Base-by-base conservation (phyloP, 2,329 filamentous ascomycete genomes). In the Stylonectria norvegica region DNA sequence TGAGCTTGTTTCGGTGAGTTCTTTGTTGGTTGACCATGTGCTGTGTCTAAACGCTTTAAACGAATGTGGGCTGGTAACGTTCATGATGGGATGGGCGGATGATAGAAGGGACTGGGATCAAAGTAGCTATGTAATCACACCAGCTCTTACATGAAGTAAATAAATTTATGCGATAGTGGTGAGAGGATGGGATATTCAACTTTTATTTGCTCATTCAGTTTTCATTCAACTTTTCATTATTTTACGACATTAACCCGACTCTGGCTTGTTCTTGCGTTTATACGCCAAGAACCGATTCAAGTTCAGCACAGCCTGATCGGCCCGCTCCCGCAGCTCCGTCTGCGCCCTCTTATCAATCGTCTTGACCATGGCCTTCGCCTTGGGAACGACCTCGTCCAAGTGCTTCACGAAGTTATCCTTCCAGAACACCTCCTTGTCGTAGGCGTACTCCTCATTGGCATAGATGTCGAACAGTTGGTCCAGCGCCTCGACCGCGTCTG, bases 381-480 rank as follows among this genome's bases (percentile, higher is more conserved):
- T 78, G 23, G 77, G 73, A 16, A 73, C 50, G 5, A 66, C 63
- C 12, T 71, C 73, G 49, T 81, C 76, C 2, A 86, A 63, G 45
- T 79, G 77, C 50, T 72, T 69, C 40, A 81, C 59, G 54, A 85
- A 79, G 47, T 69, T 70, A 47, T 79, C 71, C 50, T 72, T 71
- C 76, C 81, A 83, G 61, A 85, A 86, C 3, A 85, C 80, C 18
- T 75, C 70, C 42, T 65, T 68, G 56, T 85, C 82, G 56, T 75
- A 81, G 9, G 70, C 65, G 38, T 67, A 70, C 10, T 68, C 69
- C 58, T 81, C 78, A 56, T 85, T 78, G 18, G 72, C 76, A 61
- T 85, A 86, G 6, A 86, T 71, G 50, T 85, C 82, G 50, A 83
- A 83, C 14, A 86, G 47, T 59, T 83, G 79, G 61, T 85, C 79